Percentiles rank a stretch among this genome's conserved stretches.
Evolutionary conservation across 2,329 filamentous ascomycete species (phyloP).

Genomic region (Sarocladium strictum): DNA sequence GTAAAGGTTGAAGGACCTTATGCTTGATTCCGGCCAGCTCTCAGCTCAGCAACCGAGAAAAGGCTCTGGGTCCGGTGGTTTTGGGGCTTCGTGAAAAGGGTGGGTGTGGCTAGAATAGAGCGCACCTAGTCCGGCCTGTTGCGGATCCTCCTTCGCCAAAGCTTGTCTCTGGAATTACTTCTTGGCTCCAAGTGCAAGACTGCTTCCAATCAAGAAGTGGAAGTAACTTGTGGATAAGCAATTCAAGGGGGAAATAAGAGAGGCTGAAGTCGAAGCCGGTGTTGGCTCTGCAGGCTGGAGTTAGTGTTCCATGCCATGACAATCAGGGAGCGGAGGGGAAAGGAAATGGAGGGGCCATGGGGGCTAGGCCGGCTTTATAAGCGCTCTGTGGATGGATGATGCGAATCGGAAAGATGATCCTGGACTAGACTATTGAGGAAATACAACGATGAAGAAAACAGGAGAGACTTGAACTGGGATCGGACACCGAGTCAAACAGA

Average conservation of each 20-base stretch:
- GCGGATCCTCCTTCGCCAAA: conserved; percentile 6
- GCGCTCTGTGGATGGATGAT: neutral
- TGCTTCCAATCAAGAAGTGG: neutral
- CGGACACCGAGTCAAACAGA: neutral
- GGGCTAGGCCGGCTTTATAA: neutral
- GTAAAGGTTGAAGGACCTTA: neutral
- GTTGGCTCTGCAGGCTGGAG: neutral
- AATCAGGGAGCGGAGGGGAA: neutral
- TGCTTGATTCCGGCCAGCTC: neutral
- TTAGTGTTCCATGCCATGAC: neutral
- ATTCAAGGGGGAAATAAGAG: neutral
- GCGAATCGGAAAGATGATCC: neutral
- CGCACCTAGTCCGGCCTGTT: neutral
- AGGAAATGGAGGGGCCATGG: conserved; percentile 1
- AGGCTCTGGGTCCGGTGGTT: conserved; percentile 2
- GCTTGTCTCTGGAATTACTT: neutral
- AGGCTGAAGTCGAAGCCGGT: neutral
- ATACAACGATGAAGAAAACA: neutral
- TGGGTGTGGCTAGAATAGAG: neutral
- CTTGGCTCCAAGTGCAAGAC: neutral
- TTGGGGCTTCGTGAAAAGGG: conserved; percentile 6
- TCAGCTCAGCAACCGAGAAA: conserved; percentile 4
- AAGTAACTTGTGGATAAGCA: neutral
- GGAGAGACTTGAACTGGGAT: neutral
- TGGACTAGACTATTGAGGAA: neutral